Base-by-base conservation (phyloP, 805 yeast genomes). In the Ogataea allantospora region DNA sequence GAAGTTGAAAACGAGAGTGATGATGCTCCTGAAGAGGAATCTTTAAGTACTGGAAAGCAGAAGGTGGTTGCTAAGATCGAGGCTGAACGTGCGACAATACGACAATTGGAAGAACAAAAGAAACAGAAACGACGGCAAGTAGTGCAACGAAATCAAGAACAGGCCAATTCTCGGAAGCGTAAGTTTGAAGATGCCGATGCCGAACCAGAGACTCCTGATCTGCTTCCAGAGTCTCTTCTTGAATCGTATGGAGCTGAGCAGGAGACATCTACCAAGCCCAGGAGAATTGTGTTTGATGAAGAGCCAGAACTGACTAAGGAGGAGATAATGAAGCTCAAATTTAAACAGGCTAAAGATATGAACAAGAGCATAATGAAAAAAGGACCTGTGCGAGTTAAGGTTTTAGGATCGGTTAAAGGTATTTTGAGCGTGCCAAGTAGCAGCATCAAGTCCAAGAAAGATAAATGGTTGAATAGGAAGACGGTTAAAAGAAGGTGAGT, bases 11-110 rank as follows among this genome's bases (percentile, higher is more conserved):
- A 35, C 1, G 45, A 41, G 25, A 70, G 64, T 42, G 71, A 65
- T 39, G 77, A 70, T 14, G 77, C 78, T 1, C 79, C 80, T 35
- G 77, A 72, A 40, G 78, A 73, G 46, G 77, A 70, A 34, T 33
- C 53, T 5, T 28, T 57, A 9, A 33, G 33, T 7, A 15, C 51
- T 3, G 55, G 46, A 8, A 48, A 45, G 26, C 33, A 34, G 21
- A 18, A 33, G 7, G 32, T 44, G 10, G 16, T 30, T 19, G 34
- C 35, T 11, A 37, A 35, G 33, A 30, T 7, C 34, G 61, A 32
- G 43, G 60, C 27, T 26, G 54, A 21, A 64, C 63, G 17, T 50
- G 50, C 24, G 25, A 45, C 14, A 35, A 46, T 37, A 33, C 53
- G 24, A 57, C 61, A 44, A 42, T 47, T 33, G 38, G 56, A 44